Base-by-base conservation (phyloP, 2,329 filamentous ascomycete genomes). In the Stemphylium lycopersici region DNA sequence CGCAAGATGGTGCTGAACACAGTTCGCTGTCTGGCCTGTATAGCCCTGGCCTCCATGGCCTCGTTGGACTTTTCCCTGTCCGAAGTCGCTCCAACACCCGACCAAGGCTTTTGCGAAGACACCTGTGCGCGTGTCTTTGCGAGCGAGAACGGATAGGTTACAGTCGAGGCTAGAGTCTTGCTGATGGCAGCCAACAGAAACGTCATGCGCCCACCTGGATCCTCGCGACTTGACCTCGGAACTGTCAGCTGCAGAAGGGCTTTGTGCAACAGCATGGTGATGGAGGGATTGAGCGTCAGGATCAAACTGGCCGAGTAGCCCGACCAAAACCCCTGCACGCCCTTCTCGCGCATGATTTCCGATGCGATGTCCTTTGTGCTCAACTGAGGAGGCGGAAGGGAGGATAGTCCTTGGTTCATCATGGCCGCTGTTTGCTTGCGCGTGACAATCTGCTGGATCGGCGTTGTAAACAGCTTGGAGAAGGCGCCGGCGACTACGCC, bases 81-180 rank as follows among this genome's bases (percentile, higher is more conserved):
- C 59, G 68, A 62, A 37, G 53, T 71, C 41, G 70, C 67, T 6
- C 72, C 68, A 7, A 53, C 49, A 0, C 54, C 42, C 26, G 71
- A 56, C 22, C 67, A 50, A 13, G 75, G 71, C 49, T 76, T 73
- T 38, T 69, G 75, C 22, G 71, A 74, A 1, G 83, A 81, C 20
- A 89, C 84, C 71, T 96, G 91, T 3, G 90, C 83, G 22, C 90
- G 82, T 2, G 90, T 86, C 77, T 93, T 93, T n/a, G 90, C 91
- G 26, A 92, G 86, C 52, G 90, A 90, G 72, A 96, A 88, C 0
- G 93, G 93, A 70, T 96, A 96, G 0, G 90, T 96, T 52, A 92
- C 77, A 0, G 85, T 83, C 6, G 87, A 90, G 0, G 91, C 91
- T 20, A 88, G 78, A 0, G 87, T 87, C 76, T 96, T 96, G 74